Evolutionary conservation across 1,284 basidiomycete species (phyloP), one percentile per base, ranked within the genome.

Genomic region (Malassezia nana): DNA sequence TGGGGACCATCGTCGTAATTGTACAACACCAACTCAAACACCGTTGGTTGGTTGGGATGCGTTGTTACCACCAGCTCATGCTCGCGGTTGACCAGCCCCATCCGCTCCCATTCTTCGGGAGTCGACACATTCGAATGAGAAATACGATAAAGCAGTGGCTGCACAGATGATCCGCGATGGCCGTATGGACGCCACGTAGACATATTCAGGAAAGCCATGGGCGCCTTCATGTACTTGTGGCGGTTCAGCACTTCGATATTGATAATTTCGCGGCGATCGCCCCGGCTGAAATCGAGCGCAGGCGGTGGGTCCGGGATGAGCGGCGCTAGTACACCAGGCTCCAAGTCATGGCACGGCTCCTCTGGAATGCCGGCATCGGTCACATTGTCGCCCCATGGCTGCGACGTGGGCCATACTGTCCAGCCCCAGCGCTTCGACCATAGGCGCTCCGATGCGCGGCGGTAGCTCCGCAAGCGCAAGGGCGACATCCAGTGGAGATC

Each of bases 1-100:
- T 78, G 78, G 49, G 75, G 72, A 9, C 75, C 76, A 48, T 78
- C 77, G 61, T 78, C 77, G 28, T 60, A 54, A 44, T 73, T 71
- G 52, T 65, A 63, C 43, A 71, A 24, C 45, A 71, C 63, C n/a
- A 74, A 45, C 10, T 74, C 69, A 44, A 72, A 64, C 12, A 64
- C 62, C 22, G 63, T 63, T 0, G 54, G 46, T 5, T 66, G 50
- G 18, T 57, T 57, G 29, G 62, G 56, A 18, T 55, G 43, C n/a
- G 51, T 31, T 12, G 30, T 56, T 13, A 61, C 52, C 25, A 66
- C 31, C 33, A 60, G 54, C 54, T 66, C 56, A 16, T 40, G 38
- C 31, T 53, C 47, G 22, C 29, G 30, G 33, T 46, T 39, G n/a
- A 41, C 24, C 6, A 53, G 30, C 12, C 33, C 33, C 5, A 16